A percentile compares a stretch with the other conserved stretches of the same genome.
Conservation (phyloP, 2,329 filamentous ascomycete species). For the Tricladium varicosporioides region DNA sequence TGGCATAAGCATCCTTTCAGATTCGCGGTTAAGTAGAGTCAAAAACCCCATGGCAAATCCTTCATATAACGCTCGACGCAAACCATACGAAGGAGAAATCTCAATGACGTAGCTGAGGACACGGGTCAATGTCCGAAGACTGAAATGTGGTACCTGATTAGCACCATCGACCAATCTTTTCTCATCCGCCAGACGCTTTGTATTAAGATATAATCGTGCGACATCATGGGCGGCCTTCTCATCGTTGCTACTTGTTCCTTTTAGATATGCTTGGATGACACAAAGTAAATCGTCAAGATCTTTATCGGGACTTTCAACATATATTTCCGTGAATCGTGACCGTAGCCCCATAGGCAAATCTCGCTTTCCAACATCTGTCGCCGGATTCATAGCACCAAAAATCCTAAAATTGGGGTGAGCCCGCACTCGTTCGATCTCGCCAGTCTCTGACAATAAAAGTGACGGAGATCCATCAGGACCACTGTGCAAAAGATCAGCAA, state of each 20-base stretch:
- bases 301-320: conserved; percentile 85
- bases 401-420: conserved; percentile 93
- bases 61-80: conserved; percentile 85
- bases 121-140: conserved; percentile 87
- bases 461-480: conserved; percentile 72
- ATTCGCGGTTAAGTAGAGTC: conserved; percentile 80
- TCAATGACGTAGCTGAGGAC: conserved; percentile 85
- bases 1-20: conserved; percentile 74
- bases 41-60: conserved; percentile 98
- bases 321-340: conserved; percentile 93
- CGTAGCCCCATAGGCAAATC: conserved; percentile 86
- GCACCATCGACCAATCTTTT: conserved; percentile 91
- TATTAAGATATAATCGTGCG: conserved; percentile 82
- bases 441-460: conserved; percentile 87
- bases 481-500: conserved; percentile 80
- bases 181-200: conserved; percentile 75
- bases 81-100: conserved; percentile 78
- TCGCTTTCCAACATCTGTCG: conserved; percentile 94
- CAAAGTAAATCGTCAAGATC: conserved; percentile 82
- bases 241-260: conserved; percentile 66
- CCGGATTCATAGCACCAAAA: conserved; percentile 98
- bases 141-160: conserved; percentile 95
- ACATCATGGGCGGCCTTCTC: conserved; percentile 76
- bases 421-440: conserved; percentile 83
- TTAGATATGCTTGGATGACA: conserved; percentile 87